phyloP scores from a whole-genome alignment of 2,329 filamentous ascomycete species.

The Macrophomina tecta region DNA sequence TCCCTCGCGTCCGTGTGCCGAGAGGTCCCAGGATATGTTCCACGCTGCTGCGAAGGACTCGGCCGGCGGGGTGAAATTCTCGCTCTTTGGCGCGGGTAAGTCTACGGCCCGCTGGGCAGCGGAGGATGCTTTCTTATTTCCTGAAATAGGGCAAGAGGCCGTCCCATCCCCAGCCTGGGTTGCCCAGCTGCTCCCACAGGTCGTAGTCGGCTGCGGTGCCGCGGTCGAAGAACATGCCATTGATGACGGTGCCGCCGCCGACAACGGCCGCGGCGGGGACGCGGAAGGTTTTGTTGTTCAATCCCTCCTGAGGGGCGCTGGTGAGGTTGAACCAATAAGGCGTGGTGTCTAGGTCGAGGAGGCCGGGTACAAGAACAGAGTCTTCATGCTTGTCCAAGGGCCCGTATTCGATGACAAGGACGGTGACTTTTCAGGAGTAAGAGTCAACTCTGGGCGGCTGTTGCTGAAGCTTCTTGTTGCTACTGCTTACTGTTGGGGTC shows the following conservation, averaged over 20 bases:
- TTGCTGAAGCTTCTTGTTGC: neutral
- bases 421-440: slow-evolving; percentile 28
- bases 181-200: slow-evolving; percentile 41
- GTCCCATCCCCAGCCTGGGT: slow-evolving; percentile 43
- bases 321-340: slow-evolving; percentile 46
- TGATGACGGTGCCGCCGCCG: slow-evolving; percentile 56
- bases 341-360: neutral
- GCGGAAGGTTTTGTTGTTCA: slow-evolving; percentile 48
- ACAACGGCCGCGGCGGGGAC: slow-evolving; percentile 57
- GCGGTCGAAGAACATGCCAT: slow-evolving; percentile 48
- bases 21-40: neutral
- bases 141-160: slow-evolving; percentile 34
- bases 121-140: neutral
- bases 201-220: slow-evolving; percentile 39
- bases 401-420: slow-evolving; percentile 40
- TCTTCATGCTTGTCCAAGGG: slow-evolving; percentile 34
- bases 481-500: slow-evolving; percentile 31
- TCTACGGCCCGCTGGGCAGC: too few relatives aligned
- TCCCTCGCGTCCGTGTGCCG: neutral
- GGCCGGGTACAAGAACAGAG: neutral
- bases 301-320: slow-evolving; percentile 49
- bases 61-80: neutral
- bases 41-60: neutral
- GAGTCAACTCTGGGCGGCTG: neutral
- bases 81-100: neutral